Conservation (phyloP, 192 early-diverging fungal genomes). For the Lunasporangiospora selenospora region DNA sequence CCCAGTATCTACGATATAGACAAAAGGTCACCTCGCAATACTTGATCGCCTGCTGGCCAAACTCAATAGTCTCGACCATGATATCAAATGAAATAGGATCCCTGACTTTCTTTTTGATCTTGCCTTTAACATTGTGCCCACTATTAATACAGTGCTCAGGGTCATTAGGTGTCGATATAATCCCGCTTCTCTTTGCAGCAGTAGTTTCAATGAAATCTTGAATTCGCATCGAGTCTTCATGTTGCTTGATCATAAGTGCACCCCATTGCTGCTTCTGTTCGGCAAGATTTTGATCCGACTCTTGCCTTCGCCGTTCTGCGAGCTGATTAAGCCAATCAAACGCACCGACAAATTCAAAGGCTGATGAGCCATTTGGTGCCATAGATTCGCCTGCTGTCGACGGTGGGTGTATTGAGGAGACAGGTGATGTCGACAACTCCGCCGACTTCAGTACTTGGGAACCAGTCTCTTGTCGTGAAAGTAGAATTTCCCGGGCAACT, state of each 20-base stretch:
- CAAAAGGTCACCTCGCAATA: slow-evolving; percentile 5
- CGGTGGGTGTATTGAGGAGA: neutral
- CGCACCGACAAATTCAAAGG: slow-evolving; percentile 15
- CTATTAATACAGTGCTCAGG: too few relatives aligned
- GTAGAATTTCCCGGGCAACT: neutral
- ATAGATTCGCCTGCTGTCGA: too few relatives aligned
- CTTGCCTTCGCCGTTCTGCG: neutral
- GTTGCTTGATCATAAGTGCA: slow-evolving; percentile 26
- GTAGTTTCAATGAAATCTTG: slow-evolving; percentile 15
- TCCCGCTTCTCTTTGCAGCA: neutral
- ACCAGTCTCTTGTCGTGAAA: too few relatives aligned
- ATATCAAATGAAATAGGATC: slow-evolving; percentile 8
- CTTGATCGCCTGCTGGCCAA: slow-evolving; percentile 20
- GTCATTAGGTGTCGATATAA: neutral
- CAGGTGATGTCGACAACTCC: neutral
- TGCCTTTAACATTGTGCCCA: too few relatives aligned
- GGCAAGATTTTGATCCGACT: slow-evolving; percentile 10
- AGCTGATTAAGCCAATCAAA: slow-evolving; percentile 13
- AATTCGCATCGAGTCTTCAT: slow-evolving; percentile 10
- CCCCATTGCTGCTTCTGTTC: slow-evolving; percentile 3
- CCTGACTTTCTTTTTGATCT: neutral
- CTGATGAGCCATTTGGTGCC: neutral
- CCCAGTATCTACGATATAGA: too few relatives aligned
- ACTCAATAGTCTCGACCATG: slow-evolving; percentile 20
- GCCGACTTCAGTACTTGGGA: neutral